phyloP scores from a whole-genome alignment of 1,284 basidiomycete genomes.

The Puccinia coronata region DNA sequence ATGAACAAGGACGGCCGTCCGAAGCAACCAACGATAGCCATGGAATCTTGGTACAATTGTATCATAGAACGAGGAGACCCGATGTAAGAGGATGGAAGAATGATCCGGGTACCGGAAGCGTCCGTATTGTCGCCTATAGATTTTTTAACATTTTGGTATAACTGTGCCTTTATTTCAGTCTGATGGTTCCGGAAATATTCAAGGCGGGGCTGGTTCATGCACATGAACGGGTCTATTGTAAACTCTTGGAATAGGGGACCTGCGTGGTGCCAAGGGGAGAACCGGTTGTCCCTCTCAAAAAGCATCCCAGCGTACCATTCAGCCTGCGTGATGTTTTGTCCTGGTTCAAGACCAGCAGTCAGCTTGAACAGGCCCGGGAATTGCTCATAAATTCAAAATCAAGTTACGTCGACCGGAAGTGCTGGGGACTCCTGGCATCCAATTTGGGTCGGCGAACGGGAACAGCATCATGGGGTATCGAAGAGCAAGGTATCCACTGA shows the following conservation, averaged over 20 bases:
- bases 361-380: too few relatives aligned
- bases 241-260: too few relatives aligned
- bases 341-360: too few relatives aligned
- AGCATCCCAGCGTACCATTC: too few relatives aligned
- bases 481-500: background rate
- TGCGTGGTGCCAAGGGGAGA: too few relatives aligned
- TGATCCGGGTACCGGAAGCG: slow-evolving; percentile 53
- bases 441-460: background rate
- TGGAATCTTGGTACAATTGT: slow-evolving; percentile 59
- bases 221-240: background rate
- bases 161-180: too few relatives aligned
- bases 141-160: slow-evolving; percentile 18
- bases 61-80: slow-evolving; percentile 58
- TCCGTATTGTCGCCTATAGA: slow-evolving; percentile 13
- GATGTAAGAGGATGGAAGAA: slow-evolving; percentile 59
- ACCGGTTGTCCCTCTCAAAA: too few relatives aligned
- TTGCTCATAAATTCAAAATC: too few relatives aligned
- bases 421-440: too few relatives aligned
- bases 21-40: slow-evolving; percentile 57
- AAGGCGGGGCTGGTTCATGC: background rate
- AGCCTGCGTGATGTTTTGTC: too few relatives aligned
- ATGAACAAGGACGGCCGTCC: slow-evolving; percentile 55
- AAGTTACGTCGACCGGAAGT: background rate
- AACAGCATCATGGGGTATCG: slow-evolving; percentile 4
- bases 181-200: too few relatives aligned